phyloP scores from a whole-genome alignment of 108 stramenopile genomes.

The Cyclostephanos invisitatus region DNA sequence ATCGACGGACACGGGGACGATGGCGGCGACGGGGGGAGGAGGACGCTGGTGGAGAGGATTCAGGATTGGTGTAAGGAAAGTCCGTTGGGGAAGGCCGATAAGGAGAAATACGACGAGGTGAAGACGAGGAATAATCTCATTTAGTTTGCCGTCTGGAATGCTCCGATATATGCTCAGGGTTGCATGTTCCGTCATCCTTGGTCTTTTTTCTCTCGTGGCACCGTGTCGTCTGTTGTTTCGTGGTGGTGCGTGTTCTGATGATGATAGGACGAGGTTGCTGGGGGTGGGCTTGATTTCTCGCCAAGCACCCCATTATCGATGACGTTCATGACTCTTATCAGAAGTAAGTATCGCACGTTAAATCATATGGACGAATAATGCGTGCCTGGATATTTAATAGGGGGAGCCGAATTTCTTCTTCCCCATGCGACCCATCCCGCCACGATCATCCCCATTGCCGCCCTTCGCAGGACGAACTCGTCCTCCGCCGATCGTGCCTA shows the following conservation, averaged over 20 bases:
- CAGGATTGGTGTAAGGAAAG: constrained; percentile 80
- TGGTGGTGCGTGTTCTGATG: neutral
- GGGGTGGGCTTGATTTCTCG: too few species aligned
- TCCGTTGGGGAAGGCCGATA: constrained; percentile 87
- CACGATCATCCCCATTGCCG: constrained; percentile 2
- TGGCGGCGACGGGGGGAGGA: constrained; percentile 46
- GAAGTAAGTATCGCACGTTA: too few species aligned
- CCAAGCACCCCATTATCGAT: too few species aligned
- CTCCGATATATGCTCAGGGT: neutral
- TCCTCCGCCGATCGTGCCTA: constrained; percentile 2
- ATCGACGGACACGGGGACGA: too few species aligned
- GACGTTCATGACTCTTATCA: too few species aligned
- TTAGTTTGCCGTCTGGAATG: constrained; percentile 27
- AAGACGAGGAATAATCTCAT: constrained; percentile 81
- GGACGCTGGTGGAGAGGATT: constrained; percentile 75
- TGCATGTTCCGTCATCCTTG: neutral
- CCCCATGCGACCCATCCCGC: constrained; percentile 12
- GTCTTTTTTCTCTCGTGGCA: neutral
- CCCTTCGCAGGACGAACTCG: neutral
- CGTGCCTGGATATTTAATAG: too few species aligned
- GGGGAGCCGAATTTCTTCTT: constrained; percentile 39
- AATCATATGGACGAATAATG: too few species aligned
- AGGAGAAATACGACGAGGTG: constrained; percentile 66
- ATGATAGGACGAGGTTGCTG: too few species aligned
- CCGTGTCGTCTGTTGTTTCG: neutral